A percentile compares a stretch with the other conserved stretches of the same genome.
phyloP scores from a whole-genome alignment of 2,329 filamentous ascomycete genomes.

The Chaetothyriales sp. region DNA sequence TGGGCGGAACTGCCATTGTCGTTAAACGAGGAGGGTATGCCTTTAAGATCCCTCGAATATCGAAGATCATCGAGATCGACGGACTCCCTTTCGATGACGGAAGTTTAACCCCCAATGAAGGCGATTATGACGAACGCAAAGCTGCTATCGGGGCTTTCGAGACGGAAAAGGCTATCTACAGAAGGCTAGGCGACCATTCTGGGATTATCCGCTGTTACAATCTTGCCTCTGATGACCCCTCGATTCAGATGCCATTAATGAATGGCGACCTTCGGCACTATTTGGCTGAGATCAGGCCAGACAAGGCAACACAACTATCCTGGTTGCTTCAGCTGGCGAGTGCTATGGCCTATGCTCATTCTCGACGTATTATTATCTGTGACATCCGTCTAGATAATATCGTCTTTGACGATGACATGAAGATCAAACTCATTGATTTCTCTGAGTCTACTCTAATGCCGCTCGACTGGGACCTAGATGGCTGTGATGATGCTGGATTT shows the following conservation, averaged over 20 bases:
- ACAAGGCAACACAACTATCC: slow-evolving; percentile 3
- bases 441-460: slow-evolving; percentile 18
- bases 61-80: slow-evolving; percentile 9
- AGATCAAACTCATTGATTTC: slow-evolving; percentile 22
- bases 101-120: slow-evolving; percentile 10
- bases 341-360: slow-evolving; percentile 10
- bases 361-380: slow-evolving; percentile 7
- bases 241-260: slow-evolving; percentile 14
- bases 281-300: slow-evolving; percentile 4
- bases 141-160: slow-evolving; percentile 8
- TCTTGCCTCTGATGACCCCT: slow-evolving; percentile 1
- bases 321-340: slow-evolving; percentile 10
- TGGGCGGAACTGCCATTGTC: slow-evolving; percentile 13
- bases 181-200: slow-evolving; percentile 5
- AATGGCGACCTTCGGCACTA: slow-evolving; percentile 12
- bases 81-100: slow-evolving; percentile 7
- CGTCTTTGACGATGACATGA: slow-evolving; percentile 14
- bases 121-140: slow-evolving; percentile 11
- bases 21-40: slow-evolving; percentile 13
- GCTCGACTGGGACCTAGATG: slow-evolving; percentile 18
- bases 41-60: slow-evolving; percentile 14
- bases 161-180: slow-evolving; percentile 12
- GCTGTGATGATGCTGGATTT: slow-evolving; percentile 19
- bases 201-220: slow-evolving; percentile 10
- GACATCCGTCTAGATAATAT: slow-evolving; percentile 12